Conservation (phyloP, 208 protist genomes). For the Phytomonas francai region DNA sequence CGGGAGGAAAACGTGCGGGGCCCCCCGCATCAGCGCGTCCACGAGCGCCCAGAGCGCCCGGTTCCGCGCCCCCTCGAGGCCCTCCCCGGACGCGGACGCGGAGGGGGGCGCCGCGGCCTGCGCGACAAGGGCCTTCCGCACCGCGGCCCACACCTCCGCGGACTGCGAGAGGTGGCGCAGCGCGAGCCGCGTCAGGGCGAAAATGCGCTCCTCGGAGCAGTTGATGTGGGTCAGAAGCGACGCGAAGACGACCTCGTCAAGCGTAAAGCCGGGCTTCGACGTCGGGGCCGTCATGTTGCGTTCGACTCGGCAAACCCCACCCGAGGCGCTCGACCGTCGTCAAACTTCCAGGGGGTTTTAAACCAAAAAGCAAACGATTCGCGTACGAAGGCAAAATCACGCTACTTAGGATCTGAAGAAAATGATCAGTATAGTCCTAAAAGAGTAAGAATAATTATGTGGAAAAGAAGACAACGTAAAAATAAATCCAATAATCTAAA, state of each 20-base stretch:
- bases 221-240: constrained; percentile 44
- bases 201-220: constrained; percentile 37
- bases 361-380: no score
- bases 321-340: no score
- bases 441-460: no score
- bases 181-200: constrained; percentile 44
- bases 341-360: no score
- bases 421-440: no score
- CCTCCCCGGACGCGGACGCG: constrained; percentile 6
- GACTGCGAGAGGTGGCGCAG: constrained; percentile 48
- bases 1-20: constrained; percentile 67
- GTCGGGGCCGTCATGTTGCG: no score
- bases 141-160: constrained; percentile 48
- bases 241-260: constrained; percentile 48
- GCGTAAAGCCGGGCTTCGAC: constrained; percentile 14
- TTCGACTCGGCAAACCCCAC: no score
- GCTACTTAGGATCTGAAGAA: no score
- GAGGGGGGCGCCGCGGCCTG: constrained; percentile 13
- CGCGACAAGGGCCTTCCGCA: constrained; percentile 57
- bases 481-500: no score
- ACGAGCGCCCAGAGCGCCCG: constrained; percentile 69
- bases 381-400: no score
- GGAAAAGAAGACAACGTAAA: no score
- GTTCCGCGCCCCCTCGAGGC: constrained; percentile 29
- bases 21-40: constrained; percentile 66